These are phyloP conservation scores for Hypericum perforatum DNA, from an alignment of 345 rosid species.

Conservation along the genomic window DNA sequence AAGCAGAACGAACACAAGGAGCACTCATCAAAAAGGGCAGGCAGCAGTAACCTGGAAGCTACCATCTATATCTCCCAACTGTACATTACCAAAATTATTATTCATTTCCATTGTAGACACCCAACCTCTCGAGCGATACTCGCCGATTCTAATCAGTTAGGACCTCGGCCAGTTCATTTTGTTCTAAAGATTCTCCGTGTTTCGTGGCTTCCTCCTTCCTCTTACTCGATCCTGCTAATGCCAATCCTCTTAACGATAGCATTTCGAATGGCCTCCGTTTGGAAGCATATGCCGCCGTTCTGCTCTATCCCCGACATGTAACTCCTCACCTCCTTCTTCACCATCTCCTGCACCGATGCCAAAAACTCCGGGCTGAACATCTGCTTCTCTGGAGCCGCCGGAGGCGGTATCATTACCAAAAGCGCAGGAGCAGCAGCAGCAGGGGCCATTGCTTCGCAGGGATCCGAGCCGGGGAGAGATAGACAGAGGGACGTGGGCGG, in stretches of 20 bases:
- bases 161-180: neutral
- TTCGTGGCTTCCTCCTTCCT: neutral
- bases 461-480: constrained; percentile 55
- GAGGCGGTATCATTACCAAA: constrained; percentile 8
- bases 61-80: neutral
- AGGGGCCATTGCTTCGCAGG: constrained; percentile 19
- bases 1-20: too few relatives aligned
- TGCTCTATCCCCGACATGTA: constrained; percentile 57
- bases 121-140: neutral
- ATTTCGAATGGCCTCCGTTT: constrained; percentile 42
- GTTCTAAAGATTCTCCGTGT: neutral
- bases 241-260: constrained; percentile 64
- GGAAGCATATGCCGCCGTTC: constrained; percentile 42
- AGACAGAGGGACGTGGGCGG: constrained; percentile 54
- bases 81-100: constrained; percentile 46
- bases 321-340: constrained; percentile 54
- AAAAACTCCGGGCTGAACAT: constrained; percentile 53
- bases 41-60: too few relatives aligned
- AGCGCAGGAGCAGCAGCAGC: constrained; percentile 2
- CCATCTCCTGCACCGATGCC: constrained; percentile 64
- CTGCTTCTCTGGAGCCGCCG: constrained; percentile 28
- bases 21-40: too few relatives aligned
- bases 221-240: constrained; percentile 44
- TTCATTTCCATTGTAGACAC: neutral
- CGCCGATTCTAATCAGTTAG: neutral